Conservation (phyloP, 305 asterid species). For the Fraxinus paxiana region DNA sequence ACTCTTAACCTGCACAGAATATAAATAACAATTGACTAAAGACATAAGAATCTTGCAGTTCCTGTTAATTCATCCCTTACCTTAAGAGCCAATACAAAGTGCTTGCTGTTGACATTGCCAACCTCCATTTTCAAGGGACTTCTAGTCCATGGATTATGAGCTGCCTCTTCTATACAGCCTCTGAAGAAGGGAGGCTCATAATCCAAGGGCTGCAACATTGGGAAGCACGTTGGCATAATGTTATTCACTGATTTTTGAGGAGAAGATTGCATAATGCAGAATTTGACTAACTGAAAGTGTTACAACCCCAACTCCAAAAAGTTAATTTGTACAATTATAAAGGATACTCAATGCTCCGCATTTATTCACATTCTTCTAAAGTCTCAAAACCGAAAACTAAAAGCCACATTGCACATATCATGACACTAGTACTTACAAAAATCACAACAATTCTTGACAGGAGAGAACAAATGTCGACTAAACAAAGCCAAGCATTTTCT, state of each 20-base stretch:
- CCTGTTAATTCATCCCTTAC: conserved; percentile 32
- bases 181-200: conserved; percentile 94
- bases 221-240: conserved; percentile 3
- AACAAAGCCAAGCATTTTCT: background rate
- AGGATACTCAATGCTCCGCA: background rate
- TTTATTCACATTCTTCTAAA: background rate
- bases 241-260: background rate
- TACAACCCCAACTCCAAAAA: background rate
- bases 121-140: conserved; percentile 88
- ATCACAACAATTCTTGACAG: background rate
- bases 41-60: conserved; percentile 9
- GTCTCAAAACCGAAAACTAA: background rate
- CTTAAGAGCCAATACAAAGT: conserved; percentile 79
- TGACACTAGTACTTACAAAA: background rate
- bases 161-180: conserved; percentile 84
- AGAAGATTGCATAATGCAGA: background rate
- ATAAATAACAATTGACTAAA: conserved; percentile 11
- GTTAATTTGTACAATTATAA: background rate
- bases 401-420: background rate
- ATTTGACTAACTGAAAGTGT: conserved; percentile 16
- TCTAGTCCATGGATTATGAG: conserved; percentile 68
- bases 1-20: conserved; percentile 71
- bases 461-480: background rate
- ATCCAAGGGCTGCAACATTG: conserved; percentile 80
- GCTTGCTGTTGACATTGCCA: conserved; percentile 84